Base-by-base conservation (phyloP, 768 basidiomycete genomes). In the Tricholoma sp. region DNA sequence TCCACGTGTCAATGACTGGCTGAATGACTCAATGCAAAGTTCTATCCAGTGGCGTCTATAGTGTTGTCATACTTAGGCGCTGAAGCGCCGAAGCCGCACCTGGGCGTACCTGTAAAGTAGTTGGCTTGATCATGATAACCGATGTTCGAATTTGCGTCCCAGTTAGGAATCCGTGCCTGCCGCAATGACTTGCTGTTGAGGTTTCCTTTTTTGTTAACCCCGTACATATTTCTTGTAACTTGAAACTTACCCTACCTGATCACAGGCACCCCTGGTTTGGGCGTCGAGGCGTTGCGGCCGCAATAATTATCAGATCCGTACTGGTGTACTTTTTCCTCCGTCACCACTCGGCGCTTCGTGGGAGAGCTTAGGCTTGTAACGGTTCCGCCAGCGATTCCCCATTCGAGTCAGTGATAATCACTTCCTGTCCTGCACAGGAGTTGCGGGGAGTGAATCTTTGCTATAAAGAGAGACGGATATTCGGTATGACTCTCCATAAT, bases 341-440 rank as follows among this genome's bases (percentile, higher is more conserved):
- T 54, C 59, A 61, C 68, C 63, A 64, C 67, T 66, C 71, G 67
- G 63, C 67, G 67, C 64, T 66, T 69, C 64, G 62, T 61, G 63
- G 55, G 65, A 64, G n/a, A 64, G 57, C 35, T 57, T 57, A 39
- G 52, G 52, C 46, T 52, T 59, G 55, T 61, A 57, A 65, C 69
- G 67, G 69, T 63, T 53, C 64, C 69, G 67, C 65, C 61, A 55
- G 58, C 58, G 56, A 61, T 68, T 64, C 67, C 70, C 68, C 66
- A 64, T 73, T 74, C 66, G 73, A 78, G 73, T 76, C 74, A 73
- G 71, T 71, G 67, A 70, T 70, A 65, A 63, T 66, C 67, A 71
- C 64, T 66, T 70, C 66, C 67, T 67, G 67, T 66, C 62, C 50
- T 59, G 56, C 64, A 66, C 68, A 65, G 64, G 64, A 64, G 67